Evolutionary conservation across 495 filamentous ascomycete genomes (phyloP).

Genomic region (Daldinia vernicosa): DNA sequence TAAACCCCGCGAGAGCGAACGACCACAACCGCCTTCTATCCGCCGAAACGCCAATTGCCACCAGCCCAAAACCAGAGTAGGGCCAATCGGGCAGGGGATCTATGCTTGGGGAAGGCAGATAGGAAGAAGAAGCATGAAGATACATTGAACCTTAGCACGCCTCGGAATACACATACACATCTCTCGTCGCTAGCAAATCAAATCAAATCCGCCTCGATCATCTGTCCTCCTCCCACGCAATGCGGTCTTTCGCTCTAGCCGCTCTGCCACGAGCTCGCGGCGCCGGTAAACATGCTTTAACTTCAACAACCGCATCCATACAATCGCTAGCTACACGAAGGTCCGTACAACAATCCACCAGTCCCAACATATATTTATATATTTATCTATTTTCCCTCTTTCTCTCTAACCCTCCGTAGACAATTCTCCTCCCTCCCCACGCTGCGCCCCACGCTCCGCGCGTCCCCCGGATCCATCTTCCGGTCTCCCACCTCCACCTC

Average conservation of each 20-base stretch:
- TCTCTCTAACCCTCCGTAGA: conserved; percentile 39
- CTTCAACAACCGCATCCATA: background rate
- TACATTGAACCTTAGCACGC: background rate
- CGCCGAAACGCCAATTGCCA: conserved; percentile 1
- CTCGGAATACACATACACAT: background rate
- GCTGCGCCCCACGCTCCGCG: conserved; percentile 50
- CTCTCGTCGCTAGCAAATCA: no score
- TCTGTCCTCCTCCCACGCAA: conserved; percentile 8
- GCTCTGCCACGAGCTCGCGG: conserved; percentile 27
- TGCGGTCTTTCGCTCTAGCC: conserved; percentile 22
- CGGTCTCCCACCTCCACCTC: conserved; percentile 20
- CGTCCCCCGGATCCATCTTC: conserved; percentile 41
- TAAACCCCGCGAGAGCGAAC: conserved; percentile 4
- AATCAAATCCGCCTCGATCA: background rate
- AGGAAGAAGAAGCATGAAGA: conserved; percentile 16
- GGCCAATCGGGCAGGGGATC: background rate
- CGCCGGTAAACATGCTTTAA: background rate
- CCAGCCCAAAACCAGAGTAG: background rate
- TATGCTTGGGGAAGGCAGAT: background rate
- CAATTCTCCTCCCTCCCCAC: conserved; percentile 53
- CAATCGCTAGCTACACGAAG: conserved; percentile 19
- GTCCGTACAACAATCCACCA: conserved; percentile 8
- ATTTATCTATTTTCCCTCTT: no score
- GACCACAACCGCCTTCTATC: background rate
- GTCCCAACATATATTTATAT: no score